Evolutionary conservation across 202 grass and related monocot genomes (phyloP).

Genomic region (Carex arenaria): DNA sequence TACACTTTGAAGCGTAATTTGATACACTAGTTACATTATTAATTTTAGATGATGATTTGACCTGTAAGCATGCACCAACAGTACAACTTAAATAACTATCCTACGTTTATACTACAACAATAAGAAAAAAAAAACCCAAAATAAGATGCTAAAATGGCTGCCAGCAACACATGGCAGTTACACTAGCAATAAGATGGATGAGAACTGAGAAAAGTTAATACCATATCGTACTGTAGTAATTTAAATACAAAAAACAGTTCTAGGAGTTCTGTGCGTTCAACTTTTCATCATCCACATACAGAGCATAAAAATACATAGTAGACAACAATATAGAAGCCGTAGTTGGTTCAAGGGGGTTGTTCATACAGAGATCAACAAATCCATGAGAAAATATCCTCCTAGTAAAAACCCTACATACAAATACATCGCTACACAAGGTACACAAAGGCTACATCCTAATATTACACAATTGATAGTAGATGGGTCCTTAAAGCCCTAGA

Average conservation of each 20-base stretch:
- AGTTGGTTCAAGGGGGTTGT: conserved; percentile 5
- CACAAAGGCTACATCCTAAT: conserved; percentile 28
- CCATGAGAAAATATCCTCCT: conserved; percentile 13
- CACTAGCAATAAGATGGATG: no score
- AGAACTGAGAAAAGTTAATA: neutral
- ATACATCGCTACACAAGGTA: conserved; percentile 29
- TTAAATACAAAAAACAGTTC: neutral
- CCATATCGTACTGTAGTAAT: neutral
- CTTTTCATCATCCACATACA: conserved; percentile 9
- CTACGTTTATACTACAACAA: neutral
- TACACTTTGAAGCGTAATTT: no score
- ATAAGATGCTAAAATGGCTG: no score
- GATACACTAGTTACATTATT: no score
- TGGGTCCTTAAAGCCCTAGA: conserved; percentile 36
- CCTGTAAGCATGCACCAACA: neutral
- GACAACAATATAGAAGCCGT: conserved; percentile 10
- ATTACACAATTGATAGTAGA: conserved; percentile 27
- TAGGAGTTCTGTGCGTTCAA: neutral
- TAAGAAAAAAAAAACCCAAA: neutral
- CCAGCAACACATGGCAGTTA: no score
- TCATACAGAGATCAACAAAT: conserved; percentile 22
- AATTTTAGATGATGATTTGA: no score
- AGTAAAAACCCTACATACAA: conserved; percentile 29
- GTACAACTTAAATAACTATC: neutral
- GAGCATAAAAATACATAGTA: conserved; percentile 9